Percentiles rank a stretch among this genome's conserved stretches.
These are phyloP conservation scores for Porogramme epimiltina DNA, from an alignment of 1,284 basidiomycete genomes.

Conservation along the genomic window DNA sequence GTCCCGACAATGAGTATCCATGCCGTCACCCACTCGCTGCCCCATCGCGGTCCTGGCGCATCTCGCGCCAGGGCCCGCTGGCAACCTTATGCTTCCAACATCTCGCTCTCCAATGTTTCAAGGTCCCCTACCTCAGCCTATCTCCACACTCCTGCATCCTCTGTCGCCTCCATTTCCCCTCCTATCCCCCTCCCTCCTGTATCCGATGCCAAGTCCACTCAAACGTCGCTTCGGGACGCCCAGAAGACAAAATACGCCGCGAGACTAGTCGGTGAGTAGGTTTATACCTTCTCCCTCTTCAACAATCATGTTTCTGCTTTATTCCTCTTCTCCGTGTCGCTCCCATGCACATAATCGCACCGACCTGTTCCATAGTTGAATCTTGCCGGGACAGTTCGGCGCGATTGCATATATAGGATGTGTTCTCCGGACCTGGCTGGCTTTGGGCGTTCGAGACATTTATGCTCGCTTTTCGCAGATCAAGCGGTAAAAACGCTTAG, in stretches of 20 bases:
- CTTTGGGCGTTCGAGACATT: conserved; percentile 20
- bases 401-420: conserved; percentile 8
- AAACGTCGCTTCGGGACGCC: conserved; percentile 40
- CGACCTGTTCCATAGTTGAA: neutral
- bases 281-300: neutral
- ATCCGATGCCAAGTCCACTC: conserved; percentile 36
- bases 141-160: conserved; percentile 62
- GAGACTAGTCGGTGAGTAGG: conserved; percentile 70
- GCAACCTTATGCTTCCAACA: conserved; percentile 64
- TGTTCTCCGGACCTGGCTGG: conserved; percentile 5
- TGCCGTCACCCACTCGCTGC: conserved; percentile 58
- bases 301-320: too few species aligned
- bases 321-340: conserved; percentile 8
- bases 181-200: conserved; percentile 33
- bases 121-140: conserved; percentile 45
- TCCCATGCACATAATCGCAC: conserved; percentile 4
- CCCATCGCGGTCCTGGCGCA: conserved; percentile 68
- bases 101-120: conserved; percentile 33
- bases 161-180: conserved; percentile 52
- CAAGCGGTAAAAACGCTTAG: conserved; percentile 73
- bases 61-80: conserved; percentile 68
- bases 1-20: conserved; percentile 43
- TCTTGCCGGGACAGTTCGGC: conserved; percentile 5
- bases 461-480: conserved; percentile 44
- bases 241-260: conserved; percentile 66